These are phyloP conservation scores for Saccharomycopsis sp. DNA, from an alignment of 805 yeast genomes.

Conservation along the genomic window DNA sequence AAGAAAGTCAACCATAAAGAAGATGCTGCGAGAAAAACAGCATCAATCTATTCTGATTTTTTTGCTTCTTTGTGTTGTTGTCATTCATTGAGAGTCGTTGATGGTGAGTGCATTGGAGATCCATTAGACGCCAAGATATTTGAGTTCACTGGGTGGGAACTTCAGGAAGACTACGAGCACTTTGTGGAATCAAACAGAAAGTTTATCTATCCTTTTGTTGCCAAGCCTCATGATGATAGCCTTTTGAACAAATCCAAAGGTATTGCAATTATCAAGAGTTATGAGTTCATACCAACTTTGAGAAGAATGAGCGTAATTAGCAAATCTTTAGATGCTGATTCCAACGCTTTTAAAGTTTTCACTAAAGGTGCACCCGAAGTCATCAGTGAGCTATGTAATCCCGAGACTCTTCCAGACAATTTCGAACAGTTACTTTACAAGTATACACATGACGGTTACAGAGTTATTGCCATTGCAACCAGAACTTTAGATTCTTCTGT, in stretches of 20 bases:
- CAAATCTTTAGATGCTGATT: constrained; percentile 32
- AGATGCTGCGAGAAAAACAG: constrained; percentile 1
- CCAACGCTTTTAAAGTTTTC: constrained; percentile 37
- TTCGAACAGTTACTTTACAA: constrained; percentile 66
- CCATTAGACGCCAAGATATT: constrained; percentile 93
- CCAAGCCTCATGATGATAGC: constrained; percentile 30
- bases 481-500: constrained; percentile 31
- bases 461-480: constrained; percentile 91
- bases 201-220: constrained; percentile 41
- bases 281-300: constrained; percentile 76
- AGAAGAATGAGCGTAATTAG: constrained; percentile 87
- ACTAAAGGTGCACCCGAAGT: constrained; percentile 98
- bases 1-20: neutral
- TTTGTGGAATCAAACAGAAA: constrained; percentile 32
- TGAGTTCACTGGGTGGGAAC: constrained; percentile 72
- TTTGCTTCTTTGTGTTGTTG: constrained; percentile 48
- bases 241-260: constrained; percentile 25
- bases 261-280: constrained; percentile 41
- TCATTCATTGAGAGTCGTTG: constrained; percentile 77
- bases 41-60: constrained; percentile 25
- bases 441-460: constrained; percentile 88
- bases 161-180: constrained; percentile 54
- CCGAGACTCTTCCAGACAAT: constrained; percentile 62
- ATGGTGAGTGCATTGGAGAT: constrained; percentile 79
- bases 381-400: constrained; percentile 66